Conservation (phyloP, 257 asterid genomes). For the Nicotiana tabacum region DNA sequence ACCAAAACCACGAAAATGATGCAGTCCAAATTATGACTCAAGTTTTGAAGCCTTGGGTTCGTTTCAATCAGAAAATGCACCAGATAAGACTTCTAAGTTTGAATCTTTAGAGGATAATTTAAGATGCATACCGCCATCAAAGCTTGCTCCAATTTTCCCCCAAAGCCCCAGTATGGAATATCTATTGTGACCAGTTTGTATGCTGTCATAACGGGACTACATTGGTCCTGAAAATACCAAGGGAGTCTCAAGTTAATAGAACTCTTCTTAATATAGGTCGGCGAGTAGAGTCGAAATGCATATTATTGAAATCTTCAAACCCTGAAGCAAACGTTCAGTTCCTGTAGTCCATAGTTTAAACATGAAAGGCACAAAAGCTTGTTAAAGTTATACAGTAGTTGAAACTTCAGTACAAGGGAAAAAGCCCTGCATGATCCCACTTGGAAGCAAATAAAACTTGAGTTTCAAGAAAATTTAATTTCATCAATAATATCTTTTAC, state of each 20-base stretch:
- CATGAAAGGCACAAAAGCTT: background rate
- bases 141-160: conserved; percentile 70
- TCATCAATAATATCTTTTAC: background rate
- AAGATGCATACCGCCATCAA: conserved; percentile 52
- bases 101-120: conserved; percentile 3
- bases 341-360: background rate
- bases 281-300: background rate
- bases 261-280: background rate
- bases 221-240: conserved; percentile 44
- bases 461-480: background rate
- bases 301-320: background rate
- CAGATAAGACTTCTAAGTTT: background rate
- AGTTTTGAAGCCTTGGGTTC: background rate
- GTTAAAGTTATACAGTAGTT: background rate
- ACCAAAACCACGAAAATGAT: background rate
- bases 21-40: background rate
- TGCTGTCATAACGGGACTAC: conserved; percentile 81
- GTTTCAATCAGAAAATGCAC: background rate
- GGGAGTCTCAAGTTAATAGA: background rate
- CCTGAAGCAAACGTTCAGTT: background rate
- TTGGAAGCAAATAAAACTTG: background rate
- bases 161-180: conserved; percentile 87
- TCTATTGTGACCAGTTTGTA: conserved; percentile 84
- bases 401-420: background rate
- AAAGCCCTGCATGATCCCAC: background rate